Evolutionary conservation across 352 stramenopile species (phyloP).

Genomic region (Phytophthora macrochlamydospora): DNA sequence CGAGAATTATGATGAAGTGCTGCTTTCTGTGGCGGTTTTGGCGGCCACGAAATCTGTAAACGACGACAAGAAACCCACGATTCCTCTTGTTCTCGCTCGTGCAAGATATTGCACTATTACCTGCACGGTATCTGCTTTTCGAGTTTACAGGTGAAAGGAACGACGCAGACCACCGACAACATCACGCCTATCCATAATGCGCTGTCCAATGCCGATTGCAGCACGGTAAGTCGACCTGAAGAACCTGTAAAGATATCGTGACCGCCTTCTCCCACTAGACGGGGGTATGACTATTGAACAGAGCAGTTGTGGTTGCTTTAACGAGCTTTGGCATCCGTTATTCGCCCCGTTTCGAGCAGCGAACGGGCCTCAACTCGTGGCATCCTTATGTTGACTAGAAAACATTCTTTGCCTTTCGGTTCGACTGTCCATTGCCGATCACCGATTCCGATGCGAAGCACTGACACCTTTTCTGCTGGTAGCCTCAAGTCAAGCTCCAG

Average conservation of each 20-base stretch:
- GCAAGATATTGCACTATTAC: too few relatives aligned
- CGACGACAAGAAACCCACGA: too few relatives aligned
- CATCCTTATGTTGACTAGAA: conserved; percentile 10
- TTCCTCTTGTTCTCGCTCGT: neutral
- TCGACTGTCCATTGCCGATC: conserved; percentile 8
- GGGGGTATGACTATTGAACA: too few relatives aligned
- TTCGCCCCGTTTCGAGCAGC: too few relatives aligned
- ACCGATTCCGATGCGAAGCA: neutral
- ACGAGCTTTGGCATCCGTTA: too few relatives aligned
- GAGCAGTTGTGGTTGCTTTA: too few relatives aligned
- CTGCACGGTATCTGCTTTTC: neutral
- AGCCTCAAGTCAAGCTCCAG: neutral
- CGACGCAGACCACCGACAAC: conserved; percentile 4
- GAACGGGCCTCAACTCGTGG: too few relatives aligned
- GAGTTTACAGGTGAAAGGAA: neutral
- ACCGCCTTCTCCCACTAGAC: too few relatives aligned
- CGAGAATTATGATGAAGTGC: neutral
- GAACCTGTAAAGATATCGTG: too few relatives aligned
- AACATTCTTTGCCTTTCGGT: conserved; percentile 4
- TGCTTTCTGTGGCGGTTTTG: neutral
- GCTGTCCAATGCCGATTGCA: neutral
- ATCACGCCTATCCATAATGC: neutral
- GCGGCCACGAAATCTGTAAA: too few relatives aligned
- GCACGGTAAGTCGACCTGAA: too few relatives aligned
- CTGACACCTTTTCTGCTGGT: neutral